These are phyloP conservation scores for Alisma plantagoaquatica DNA, from an alignment of 106 monocot genomes.

Conservation along the genomic window DNA sequence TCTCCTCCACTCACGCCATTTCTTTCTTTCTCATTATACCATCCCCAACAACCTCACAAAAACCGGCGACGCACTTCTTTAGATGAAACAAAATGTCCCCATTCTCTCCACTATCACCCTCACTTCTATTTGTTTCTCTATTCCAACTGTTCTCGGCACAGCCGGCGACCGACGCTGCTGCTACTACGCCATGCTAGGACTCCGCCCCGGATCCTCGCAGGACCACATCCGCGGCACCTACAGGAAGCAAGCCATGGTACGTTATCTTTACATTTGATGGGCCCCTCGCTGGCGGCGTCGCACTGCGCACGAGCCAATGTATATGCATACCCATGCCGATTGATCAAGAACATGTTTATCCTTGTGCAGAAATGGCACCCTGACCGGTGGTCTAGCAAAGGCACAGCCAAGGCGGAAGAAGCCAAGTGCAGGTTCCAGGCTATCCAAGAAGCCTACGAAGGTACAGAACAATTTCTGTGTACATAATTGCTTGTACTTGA, in stretches of 20 bases:
- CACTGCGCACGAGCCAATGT: not conserved
- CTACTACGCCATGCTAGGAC: slow-evolving; percentile 20
- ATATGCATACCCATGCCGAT: not conserved
- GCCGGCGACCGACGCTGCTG: no score
- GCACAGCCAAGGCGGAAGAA: slow-evolving; percentile 8
- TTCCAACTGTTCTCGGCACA: no score
- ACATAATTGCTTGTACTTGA: not conserved
- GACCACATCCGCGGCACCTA: slow-evolving; percentile 13
- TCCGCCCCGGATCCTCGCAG: slow-evolving; percentile 6
- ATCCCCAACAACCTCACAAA: no score
- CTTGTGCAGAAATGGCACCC: slow-evolving; percentile 28
- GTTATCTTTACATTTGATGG: not conserved
- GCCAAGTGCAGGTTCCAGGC: slow-evolving; percentile 29
- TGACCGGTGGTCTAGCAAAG: slow-evolving; percentile 14
- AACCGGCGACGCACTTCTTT: no score
- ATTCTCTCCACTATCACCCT: no score
- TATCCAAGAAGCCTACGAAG: slow-evolving; percentile 21
- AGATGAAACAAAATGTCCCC: no score
- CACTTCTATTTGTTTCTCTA: no score
- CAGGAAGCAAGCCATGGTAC: slow-evolving; percentile 19
- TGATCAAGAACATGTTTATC: no score
- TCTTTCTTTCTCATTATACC: no score
- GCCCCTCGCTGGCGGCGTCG: not conserved
- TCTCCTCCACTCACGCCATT: no score
- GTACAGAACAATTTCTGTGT: slow-evolving; percentile 2